Evolutionary conservation across 2,329 filamentous ascomycete genomes (phyloP).

Genomic region (Cercospora citrullina): DNA sequence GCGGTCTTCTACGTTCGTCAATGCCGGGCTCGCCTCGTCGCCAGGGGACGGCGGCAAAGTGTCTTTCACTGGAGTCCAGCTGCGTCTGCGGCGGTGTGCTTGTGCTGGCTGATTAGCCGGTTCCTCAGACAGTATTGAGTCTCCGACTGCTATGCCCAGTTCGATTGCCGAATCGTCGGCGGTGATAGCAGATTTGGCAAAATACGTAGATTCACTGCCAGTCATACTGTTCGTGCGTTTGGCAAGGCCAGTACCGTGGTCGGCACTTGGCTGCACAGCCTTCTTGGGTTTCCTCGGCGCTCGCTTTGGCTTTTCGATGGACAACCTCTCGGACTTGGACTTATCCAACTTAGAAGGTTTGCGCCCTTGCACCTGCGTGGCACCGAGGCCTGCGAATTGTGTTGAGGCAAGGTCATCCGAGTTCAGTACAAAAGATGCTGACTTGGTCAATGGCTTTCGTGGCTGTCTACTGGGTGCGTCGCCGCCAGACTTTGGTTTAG

Average conservation of each 20-base stretch:
- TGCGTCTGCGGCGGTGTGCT: conserved; percentile 22
- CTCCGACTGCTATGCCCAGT: neutral
- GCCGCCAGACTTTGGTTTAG: neutral
- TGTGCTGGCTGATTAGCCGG: neutral
- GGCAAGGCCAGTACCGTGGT: neutral
- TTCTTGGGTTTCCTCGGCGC: neutral
- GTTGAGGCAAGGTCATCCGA: conserved; percentile 31
- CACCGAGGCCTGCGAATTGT: conserved; percentile 18
- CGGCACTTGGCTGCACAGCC: neutral
- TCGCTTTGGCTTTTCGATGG: neutral
- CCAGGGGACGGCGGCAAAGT: neutral
- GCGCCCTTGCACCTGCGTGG: conserved; percentile 3
- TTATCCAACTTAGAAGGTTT: neutral
- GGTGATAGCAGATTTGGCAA: neutral
- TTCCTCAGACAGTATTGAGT: neutral
- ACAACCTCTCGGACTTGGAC: neutral
- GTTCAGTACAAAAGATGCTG: conserved; percentile 33
- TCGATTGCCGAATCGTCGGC: conserved; percentile 7
- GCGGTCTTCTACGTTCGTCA: neutral
- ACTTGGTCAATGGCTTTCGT: conserved; percentile 29
- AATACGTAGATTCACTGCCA: conserved; percentile 2
- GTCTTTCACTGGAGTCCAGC: conserved; percentile 28
- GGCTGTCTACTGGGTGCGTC: conserved; percentile 23
- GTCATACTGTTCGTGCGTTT: neutral
- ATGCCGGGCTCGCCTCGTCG: neutral